Evolutionary conservation across 257 asterid species (phyloP).

Genomic region (Solanum clarkiae): DNA sequence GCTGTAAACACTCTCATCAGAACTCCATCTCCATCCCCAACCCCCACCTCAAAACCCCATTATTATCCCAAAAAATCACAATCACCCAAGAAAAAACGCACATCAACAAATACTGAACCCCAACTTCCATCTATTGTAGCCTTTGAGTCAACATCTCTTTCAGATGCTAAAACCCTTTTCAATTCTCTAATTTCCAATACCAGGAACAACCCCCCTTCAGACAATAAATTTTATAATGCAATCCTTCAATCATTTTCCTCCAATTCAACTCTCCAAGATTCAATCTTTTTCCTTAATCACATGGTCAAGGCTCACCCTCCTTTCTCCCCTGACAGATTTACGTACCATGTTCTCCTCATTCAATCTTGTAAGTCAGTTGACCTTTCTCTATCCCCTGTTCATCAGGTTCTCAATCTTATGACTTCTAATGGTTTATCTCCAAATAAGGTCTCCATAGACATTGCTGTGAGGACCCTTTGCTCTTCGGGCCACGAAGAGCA

Average conservation of each 20-base stretch:
- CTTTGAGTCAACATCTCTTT: constrained; percentile 48
- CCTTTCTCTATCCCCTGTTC: constrained; percentile 38
- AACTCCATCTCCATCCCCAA: constrained; percentile 4
- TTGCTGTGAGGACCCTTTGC: constrained; percentile 75
- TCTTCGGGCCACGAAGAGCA: constrained; percentile 59
- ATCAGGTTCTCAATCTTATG: constrained; percentile 68
- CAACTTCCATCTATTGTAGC: constrained; percentile 15
- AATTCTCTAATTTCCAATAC: constrained; percentile 44
- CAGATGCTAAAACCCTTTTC: constrained; percentile 75
- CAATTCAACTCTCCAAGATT: constrained; percentile 58
- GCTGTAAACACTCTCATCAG: constrained; percentile 27
- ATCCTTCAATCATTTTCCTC: constrained; percentile 58
- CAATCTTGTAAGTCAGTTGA: constrained; percentile 53
- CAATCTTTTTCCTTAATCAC: constrained; percentile 66
- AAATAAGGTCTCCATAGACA: constrained; percentile 48
- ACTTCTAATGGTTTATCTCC: constrained; percentile 48
- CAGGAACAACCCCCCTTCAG: constrained; percentile 31
- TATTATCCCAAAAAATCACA: constrained; percentile 4
- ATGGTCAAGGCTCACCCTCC: constrained; percentile 67
- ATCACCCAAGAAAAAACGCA: constrained; percentile 8
- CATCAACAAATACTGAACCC: background rate
- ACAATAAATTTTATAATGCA: constrained; percentile 44
- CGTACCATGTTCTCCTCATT: constrained; percentile 52
- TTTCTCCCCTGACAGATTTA: constrained; percentile 58
- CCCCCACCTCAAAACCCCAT: constrained; percentile 11